Conservation (phyloP, 2,329 filamentous ascomycete genomes). For the Venturia aucupariae region DNA sequence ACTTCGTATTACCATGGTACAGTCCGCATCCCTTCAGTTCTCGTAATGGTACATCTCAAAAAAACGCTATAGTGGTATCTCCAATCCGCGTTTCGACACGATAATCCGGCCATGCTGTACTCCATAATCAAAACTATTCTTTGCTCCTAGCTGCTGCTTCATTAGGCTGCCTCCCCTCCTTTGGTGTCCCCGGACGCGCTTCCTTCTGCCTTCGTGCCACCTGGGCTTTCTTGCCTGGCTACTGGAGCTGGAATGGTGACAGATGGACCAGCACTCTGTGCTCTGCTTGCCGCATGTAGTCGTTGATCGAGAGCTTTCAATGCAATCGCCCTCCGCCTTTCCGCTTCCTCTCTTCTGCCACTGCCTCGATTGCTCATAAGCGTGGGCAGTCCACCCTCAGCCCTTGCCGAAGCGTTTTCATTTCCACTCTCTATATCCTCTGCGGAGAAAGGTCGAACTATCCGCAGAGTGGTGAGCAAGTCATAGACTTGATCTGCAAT, state of each 20-base stretch:
- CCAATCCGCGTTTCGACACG: background rate
- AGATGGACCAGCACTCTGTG: background rate
- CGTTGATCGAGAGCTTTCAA: conserved; percentile 88
- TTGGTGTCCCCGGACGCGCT: background rate
- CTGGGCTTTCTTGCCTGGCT: conserved; percentile 1
- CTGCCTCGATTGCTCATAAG: conserved; percentile 43
- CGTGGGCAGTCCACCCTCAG: conserved; percentile 51
- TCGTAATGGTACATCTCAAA: background rate
- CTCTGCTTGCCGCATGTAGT: conserved; percentile 54
- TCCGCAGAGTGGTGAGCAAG: conserved; percentile 60
- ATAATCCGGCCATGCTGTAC: conserved; percentile 2
- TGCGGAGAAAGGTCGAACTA: conserved; percentile 79
- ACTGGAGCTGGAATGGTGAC: background rate
- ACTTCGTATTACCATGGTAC: background rate
- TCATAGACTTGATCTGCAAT: conserved; percentile 44
- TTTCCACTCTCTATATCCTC: conserved; percentile 68
- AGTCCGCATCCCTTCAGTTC: background rate
- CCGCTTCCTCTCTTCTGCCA: conserved; percentile 72
- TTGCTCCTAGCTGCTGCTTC: background rate
- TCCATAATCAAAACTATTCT: background rate
- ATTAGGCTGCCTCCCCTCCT: conserved; percentile 2
- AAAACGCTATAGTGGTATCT: conserved; percentile 7
- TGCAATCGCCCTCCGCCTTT: conserved; percentile 78
- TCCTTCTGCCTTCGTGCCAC: background rate
- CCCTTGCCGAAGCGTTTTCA: conserved; percentile 57